Conservation (phyloP, 345 rosid genomes). For the Hirschfeldia incana region DNA sequence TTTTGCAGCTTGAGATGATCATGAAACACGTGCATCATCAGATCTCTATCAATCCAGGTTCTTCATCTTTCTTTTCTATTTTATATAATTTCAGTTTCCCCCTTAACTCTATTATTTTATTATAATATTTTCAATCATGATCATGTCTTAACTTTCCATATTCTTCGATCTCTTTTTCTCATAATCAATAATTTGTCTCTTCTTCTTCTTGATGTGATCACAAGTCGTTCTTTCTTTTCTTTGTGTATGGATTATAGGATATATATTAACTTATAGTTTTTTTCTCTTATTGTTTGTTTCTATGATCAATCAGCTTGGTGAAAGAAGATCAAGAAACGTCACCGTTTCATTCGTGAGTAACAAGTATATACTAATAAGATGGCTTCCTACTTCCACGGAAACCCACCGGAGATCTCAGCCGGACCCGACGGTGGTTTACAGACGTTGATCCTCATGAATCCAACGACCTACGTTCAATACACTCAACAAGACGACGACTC, state of each 20-base stretch:
- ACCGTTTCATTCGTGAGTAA: constrained; percentile 9
- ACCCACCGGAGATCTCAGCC: constrained; percentile 71
- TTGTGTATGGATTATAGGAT: constrained; percentile 7
- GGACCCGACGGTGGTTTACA: constrained; percentile 79
- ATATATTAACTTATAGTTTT: constrained; percentile 16
- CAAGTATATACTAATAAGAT: constrained; percentile 33
- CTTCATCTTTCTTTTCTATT: constrained; percentile 42
- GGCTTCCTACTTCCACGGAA: constrained; percentile 86
- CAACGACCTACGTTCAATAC: constrained; percentile 79
- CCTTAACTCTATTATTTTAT: constrained; percentile 35
- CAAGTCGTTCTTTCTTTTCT: constrained; percentile 14
- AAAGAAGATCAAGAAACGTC: constrained; percentile 29
- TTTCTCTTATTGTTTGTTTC: background rate
- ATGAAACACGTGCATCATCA: constrained; percentile 76
- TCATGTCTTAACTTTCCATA: constrained; percentile 44
- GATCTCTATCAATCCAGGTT: constrained; percentile 73
- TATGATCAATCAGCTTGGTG: constrained; percentile 27
- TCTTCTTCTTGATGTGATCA: constrained; percentile 35
- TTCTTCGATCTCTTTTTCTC: no score
- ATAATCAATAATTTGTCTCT: constrained; percentile 33
- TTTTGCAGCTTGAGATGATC: constrained; percentile 59
- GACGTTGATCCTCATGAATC: constrained; percentile 96
- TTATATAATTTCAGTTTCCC: constrained; percentile 18
- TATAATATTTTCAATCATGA: constrained; percentile 48
- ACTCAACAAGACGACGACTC: constrained; percentile 57